These are phyloP conservation scores for Kurtzmaniella quercitrusa DNA, from an alignment of 1,139 yeast species.

Conservation along the genomic window DNA sequence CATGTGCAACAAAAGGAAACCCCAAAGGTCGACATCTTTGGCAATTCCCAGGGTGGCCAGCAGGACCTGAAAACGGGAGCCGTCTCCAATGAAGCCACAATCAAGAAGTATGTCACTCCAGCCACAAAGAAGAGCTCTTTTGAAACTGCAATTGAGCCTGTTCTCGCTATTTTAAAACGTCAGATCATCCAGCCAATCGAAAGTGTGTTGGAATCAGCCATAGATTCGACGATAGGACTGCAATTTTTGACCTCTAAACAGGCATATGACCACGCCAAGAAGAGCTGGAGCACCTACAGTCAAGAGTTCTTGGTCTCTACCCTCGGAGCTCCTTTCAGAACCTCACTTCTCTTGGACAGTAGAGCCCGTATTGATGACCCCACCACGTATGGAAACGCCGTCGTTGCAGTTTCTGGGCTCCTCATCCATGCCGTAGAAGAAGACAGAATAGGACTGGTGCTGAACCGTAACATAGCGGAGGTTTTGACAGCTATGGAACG, in stretches of 20 bases:
- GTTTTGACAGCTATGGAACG: conserved; percentile 55
- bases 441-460: conserved; percentile 53
- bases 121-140: not conserved
- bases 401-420: conserved; percentile 56
- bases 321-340: conserved; percentile 45
- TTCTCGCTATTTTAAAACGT: not conserved
- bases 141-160: not conserved
- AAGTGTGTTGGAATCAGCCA: not conserved
- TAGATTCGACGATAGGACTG: not conserved
- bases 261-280: not conserved
- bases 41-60: conserved; percentile 17
- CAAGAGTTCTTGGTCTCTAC: conserved; percentile 14
- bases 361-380: conserved; percentile 58
- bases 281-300: not conserved
- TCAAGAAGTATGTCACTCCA: not conserved
- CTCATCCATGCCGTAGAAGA: conserved; percentile 60
- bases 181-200: not conserved
- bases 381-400: conserved; percentile 56
- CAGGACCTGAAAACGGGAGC: not conserved
- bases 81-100: not conserved
- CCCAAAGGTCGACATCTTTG: conserved; percentile 24
- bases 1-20: not conserved
- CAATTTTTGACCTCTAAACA: not conserved
- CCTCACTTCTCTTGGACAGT: conserved; percentile 50
- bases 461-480: conserved; percentile 50